Base-by-base conservation (phyloP, 2,329 filamentous ascomycete genomes). In the Lasiodiplodia sp. region DNA sequence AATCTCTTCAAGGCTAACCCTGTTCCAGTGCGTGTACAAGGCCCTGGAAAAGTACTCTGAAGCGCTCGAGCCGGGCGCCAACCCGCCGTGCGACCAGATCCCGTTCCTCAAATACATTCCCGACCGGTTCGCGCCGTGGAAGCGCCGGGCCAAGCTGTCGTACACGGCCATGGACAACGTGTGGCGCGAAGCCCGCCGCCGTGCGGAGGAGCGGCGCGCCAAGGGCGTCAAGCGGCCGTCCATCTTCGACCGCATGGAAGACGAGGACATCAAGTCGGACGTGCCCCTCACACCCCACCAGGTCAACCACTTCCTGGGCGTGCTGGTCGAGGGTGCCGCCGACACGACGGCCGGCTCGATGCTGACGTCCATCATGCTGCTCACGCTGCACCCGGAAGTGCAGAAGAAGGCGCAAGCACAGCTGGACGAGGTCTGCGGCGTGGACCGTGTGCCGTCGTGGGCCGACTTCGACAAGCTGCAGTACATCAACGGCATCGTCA, bases 71-170 rank as follows among this genome's bases (percentile, higher is more conserved):
- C 75, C 78, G 0, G 84, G 83, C 3, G 80, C 79, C 16, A 85
- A 82, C 1, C 83, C 84, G 0, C 84, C 84, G 0, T 80, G 85
- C 2, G 84, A 86, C 53, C 74, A 81, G 23, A 82, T 82, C 49
- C 81, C 83, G 0, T 74, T 67, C 31, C 71, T 85, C 5, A 78
- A 82, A 51, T 76, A 71, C 6, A 70, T 85, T 5, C 84, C 84
- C 0, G 76, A 73, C 44, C n/a, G 12, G 18, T 73, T 73, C 4
- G 72, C 70, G 25, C 57, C 55, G 40, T 74, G 72, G 72, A 56
- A 49, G 56, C 69, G 66, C 34, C 71, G 71, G 21, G 70, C 72
- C 4, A 68, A 73, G 34, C 38, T 71, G 14, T 62, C 71, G 11
- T 74, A 71, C 55, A 55, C 18, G 4, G 70, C 69, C n/a, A 65